A percentile compares a stretch with the other conserved stretches of the same genome.
phyloP scores from a whole-genome alignment of 331 rosid genomes.

The Acacia concinna region DNA sequence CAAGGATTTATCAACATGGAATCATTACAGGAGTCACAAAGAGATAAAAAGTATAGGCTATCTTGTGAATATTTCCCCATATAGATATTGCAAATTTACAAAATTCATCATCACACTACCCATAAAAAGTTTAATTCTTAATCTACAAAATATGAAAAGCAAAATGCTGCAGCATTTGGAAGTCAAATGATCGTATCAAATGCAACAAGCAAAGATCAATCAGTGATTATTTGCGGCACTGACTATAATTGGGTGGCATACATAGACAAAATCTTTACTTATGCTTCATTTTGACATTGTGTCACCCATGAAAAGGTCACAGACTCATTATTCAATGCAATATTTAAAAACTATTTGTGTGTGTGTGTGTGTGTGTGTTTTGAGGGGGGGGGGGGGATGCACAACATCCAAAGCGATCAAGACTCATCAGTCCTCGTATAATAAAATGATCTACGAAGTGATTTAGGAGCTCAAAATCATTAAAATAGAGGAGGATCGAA shows the following conservation, averaged over 20 bases:
- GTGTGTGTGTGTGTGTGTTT: too few relatives aligned
- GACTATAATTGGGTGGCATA: background rate
- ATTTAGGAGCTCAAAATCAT: background rate
- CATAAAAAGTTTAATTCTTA: background rate
- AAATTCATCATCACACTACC: background rate
- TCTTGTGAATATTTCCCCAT: background rate
- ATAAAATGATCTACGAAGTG: background rate
- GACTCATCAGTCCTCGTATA: background rate
- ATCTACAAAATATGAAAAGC: background rate
- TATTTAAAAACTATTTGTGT: background rate
- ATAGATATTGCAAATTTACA: background rate
- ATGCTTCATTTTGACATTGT: slow-evolving; percentile 14
- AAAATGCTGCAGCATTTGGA: background rate
- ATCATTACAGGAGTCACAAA: background rate
- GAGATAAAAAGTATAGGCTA: background rate
- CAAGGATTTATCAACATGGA: slow-evolving; percentile 7
- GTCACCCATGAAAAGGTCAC: background rate
- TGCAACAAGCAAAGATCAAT: background rate
- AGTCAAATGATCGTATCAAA: background rate
- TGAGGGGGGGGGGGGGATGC: too few relatives aligned
- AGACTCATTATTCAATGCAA: background rate
- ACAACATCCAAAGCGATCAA: background rate
- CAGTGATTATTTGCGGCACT: background rate
- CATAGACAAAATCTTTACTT: background rate
- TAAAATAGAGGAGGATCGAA: background rate